phyloP scores from a whole-genome alignment of 1,284 basidiomycete genomes.

The Pholiota adiposa region DNA sequence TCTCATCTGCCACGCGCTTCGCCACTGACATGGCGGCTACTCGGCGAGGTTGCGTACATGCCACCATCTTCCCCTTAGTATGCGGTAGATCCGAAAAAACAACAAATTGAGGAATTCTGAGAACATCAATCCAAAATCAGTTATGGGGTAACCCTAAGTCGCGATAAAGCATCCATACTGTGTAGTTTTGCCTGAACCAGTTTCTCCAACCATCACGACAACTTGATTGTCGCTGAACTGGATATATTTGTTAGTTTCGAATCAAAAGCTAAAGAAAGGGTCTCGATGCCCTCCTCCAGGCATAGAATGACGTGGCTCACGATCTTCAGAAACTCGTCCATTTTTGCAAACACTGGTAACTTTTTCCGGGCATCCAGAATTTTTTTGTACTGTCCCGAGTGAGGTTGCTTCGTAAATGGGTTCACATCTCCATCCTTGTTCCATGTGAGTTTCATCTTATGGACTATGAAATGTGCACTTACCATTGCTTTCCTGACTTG shows the following conservation, averaged over 20 bases:
- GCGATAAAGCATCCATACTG: slow-evolving; percentile 59
- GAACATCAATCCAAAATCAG: too few species aligned
- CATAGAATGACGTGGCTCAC: slow-evolving; percentile 48
- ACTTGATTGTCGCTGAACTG: slow-evolving; percentile 89
- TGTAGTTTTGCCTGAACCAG: slow-evolving; percentile 97
- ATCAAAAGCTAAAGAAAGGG: slow-evolving; percentile 36
- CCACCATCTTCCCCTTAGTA: slow-evolving; percentile 87
- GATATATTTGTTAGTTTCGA: slow-evolving; percentile 29
- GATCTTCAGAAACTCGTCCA: slow-evolving; percentile 89
- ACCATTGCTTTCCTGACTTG: slow-evolving; percentile 81
- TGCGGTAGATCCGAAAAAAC: slow-evolving; percentile 93
- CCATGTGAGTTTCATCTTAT: background rate
- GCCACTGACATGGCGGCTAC: slow-evolving; percentile 99
- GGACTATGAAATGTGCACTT: too few species aligned
- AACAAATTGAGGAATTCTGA: slow-evolving; percentile 93
- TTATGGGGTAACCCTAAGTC: too few species aligned
- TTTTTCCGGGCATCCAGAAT: slow-evolving; percentile 87
- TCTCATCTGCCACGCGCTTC: slow-evolving; percentile 98
- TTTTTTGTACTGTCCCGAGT: slow-evolving; percentile 82
- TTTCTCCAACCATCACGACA: slow-evolving; percentile 97
- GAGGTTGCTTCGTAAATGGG: slow-evolving; percentile 85
- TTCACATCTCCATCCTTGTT: slow-evolving; percentile 81
- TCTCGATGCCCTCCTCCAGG: slow-evolving; percentile 43
- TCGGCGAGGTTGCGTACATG: slow-evolving; percentile 96
- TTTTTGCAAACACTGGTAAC: slow-evolving; percentile 91